Evolutionary conservation across 305 asterid genomes (phyloP).

Genomic region (Withania somnifera): DNA sequence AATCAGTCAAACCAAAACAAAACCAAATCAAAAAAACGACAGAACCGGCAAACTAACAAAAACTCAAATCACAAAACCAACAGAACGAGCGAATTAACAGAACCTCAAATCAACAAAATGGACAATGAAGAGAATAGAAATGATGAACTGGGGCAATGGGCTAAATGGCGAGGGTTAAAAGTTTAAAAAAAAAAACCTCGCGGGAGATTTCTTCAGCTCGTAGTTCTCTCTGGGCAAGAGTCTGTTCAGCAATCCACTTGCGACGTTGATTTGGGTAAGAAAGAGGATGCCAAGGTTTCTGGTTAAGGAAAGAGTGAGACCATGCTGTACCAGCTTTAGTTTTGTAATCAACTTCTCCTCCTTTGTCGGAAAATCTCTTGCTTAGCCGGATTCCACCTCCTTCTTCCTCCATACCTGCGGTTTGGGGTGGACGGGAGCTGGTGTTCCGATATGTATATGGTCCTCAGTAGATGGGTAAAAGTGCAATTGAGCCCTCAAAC

Average conservation of each 20-base stretch:
- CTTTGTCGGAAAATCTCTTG: slow-evolving; percentile 50
- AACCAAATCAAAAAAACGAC: neutral
- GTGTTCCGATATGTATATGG: neutral
- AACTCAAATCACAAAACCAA: neutral
- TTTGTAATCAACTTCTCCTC: slow-evolving; percentile 82
- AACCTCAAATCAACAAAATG: neutral
- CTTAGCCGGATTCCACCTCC: slow-evolving; percentile 44
- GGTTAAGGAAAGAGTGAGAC: slow-evolving; percentile 90
- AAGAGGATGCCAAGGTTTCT: slow-evolving; percentile 99
- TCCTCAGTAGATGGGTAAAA: neutral
- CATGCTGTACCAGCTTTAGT: slow-evolving; percentile 93
- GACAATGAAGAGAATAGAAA: neutral
- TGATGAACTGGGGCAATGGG: neutral
- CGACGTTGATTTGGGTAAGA: slow-evolving; percentile 99
- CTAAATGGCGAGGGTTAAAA: neutral
- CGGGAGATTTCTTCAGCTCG: slow-evolving; percentile 84
- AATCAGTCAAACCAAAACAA: no score
- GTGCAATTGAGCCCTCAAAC: neutral
- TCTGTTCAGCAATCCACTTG: slow-evolving; percentile 98
- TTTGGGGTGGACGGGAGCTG: neutral
- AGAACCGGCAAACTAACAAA: neutral
- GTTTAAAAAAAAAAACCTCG: slow-evolving; percentile 35
- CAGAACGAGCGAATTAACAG: no score
- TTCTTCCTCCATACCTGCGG: slow-evolving; percentile 44
- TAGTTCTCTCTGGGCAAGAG: slow-evolving; percentile 57